Evolutionary conservation across 148 eudicot genomes (phyloP).

Genomic region (Salicornia ramosissima): DNA sequence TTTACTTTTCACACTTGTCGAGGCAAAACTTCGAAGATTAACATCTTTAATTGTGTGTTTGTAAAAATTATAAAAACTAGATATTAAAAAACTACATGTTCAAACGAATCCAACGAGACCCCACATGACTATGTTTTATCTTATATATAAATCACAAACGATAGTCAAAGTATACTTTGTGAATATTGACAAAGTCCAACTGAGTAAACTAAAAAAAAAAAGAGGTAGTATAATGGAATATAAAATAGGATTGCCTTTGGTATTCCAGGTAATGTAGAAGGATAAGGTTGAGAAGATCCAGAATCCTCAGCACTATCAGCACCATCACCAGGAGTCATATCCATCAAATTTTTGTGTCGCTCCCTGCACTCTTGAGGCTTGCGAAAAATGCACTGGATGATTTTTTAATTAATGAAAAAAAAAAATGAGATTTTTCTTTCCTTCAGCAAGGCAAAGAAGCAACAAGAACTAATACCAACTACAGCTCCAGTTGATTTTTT

Average conservation of each 20-base stretch:
- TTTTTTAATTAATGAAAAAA: not conserved
- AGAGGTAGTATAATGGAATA: not conserved
- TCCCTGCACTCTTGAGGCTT: constrained; percentile 90
- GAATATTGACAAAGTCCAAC: too few relatives aligned
- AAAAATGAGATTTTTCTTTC: constrained; percentile 2
- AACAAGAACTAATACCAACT: not conserved
- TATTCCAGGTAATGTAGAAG: constrained; percentile 90
- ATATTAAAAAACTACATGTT: too few relatives aligned
- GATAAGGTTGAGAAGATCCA: constrained; percentile 85
- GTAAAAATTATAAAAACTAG: too few relatives aligned
- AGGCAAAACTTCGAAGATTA: too few relatives aligned
- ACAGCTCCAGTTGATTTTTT: not conserved
- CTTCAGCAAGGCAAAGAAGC: not conserved
- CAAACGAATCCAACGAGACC: too few relatives aligned
- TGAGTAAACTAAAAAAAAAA: too few relatives aligned
- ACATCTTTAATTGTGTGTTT: too few relatives aligned
- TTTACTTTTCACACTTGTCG: too few relatives aligned
- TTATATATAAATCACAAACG: too few relatives aligned
- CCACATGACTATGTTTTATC: too few relatives aligned
- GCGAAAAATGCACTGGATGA: constrained; percentile 63
- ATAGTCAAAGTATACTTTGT: too few relatives aligned
- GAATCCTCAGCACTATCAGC: constrained; percentile 97
- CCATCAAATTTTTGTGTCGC: constrained; percentile 69
- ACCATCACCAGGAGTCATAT: constrained; percentile 76
- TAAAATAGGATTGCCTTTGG: constrained; percentile 58